These are phyloP conservation scores for Pseudozyma flocculosa DNA, from an alignment of 1,284 basidiomycete genomes.

Conservation along the genomic window DNA sequence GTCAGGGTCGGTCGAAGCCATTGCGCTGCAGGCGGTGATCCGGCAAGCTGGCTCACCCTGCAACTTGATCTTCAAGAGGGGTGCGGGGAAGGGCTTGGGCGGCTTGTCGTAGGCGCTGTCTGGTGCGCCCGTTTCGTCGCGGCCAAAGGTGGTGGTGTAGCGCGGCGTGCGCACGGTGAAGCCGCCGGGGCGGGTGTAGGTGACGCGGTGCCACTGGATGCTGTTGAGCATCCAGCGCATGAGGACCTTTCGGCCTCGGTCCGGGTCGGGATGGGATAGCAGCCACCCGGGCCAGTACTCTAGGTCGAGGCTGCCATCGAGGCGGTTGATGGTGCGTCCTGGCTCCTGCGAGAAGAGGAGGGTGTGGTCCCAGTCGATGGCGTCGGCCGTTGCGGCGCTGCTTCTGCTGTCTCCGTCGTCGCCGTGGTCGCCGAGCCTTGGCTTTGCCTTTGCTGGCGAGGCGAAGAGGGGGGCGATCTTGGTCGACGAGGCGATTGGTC, in stretches of 20 bases:
- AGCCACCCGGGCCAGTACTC: constrained; percentile 15
- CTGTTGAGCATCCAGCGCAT: constrained; percentile 9
- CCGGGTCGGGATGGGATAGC: not conserved
- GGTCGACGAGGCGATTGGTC: not conserved
- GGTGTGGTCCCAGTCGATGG: not conserved
- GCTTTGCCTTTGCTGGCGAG: not conserved
- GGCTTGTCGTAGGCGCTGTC: constrained; percentile 4
- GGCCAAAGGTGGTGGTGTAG: constrained; percentile 23
- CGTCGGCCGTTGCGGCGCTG: no score
- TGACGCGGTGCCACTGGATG: constrained; percentile 21
- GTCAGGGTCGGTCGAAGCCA: no score
- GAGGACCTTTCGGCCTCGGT: constrained; percentile 3
- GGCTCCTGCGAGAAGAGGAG: not conserved
- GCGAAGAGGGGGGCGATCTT: not conserved
- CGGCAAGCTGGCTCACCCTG: constrained; percentile 6
- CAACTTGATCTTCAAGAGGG: constrained; percentile 6
- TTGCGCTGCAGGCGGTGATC: no score
- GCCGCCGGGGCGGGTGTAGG: constrained; percentile 9
- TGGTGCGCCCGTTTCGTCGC: constrained; percentile 11
- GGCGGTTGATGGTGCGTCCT: constrained; percentile 3
- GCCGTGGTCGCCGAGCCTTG: no score
- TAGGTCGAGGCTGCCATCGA: constrained; percentile 16
- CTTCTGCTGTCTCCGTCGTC: no score
- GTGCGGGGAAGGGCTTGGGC: constrained; percentile 11
- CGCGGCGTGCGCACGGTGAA: constrained; percentile 16